Evolutionary conservation across 1,284 basidiomycete genomes (phyloP), one percentile per base, ranked within the genome.

Genomic region (Tilletia walkeri): DNA sequence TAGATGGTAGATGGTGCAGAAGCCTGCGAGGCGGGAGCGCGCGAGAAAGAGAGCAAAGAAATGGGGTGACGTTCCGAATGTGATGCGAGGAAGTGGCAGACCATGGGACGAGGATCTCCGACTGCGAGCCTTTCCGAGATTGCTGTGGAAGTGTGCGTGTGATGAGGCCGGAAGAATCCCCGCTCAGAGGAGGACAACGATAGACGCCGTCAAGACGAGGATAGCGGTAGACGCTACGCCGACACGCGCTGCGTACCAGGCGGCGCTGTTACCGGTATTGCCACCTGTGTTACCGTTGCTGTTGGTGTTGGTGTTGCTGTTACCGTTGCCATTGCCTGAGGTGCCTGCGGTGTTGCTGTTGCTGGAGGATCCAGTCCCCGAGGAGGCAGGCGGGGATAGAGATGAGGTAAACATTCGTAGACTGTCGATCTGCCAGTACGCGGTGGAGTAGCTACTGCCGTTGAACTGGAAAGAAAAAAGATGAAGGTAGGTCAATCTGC

Each of bases 351-450:
- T 41, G 45, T 14, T 56, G 20, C 30, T 34, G 59, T n/a, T 61
- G 59, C 30, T 61, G 30, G 16, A 1, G 54, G n/a, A n/a, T 16
- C 7, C 30, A 9, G 16, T 36, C 7, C 59, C 39, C 65, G 65
- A 66, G 38, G 56, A 59, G 56, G 24, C 14, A 14, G 24, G 5
- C 6, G 24, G 14, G 5, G 56, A 30, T 3, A 41, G 18, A n/a
- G 65, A 2, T 5, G 72, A 50, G 5, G 76, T 76, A 61, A 73
- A 82, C 30, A 81, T 61, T 9, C 74, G 73, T 24, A 82, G 65
- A 20, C 69, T 71, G 6, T 76, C 65, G 45, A 82, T 70, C 12
- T 72, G 71, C 81, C 81, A 82, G 61, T 80, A 82, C 3, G 77
- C 73, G 41, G 78, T 72, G 20, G 74, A 71, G 73, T 70, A 70